phyloP scores from a whole-genome alignment of 129 eudicot species.

The Smallanthus sonchifolius region DNA sequence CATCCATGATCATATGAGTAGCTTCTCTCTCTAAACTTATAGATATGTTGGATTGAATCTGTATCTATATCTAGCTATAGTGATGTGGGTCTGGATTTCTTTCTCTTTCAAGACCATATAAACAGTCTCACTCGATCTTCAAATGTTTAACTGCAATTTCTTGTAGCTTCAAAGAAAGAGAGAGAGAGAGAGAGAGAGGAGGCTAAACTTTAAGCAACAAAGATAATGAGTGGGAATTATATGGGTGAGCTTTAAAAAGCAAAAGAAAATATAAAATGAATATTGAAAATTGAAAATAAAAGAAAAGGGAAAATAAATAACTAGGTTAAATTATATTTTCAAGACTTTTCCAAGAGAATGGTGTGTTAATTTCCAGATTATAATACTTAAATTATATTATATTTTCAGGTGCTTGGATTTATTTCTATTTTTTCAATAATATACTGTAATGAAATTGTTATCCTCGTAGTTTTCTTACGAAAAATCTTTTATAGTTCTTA shows the following conservation, averaged over 20 bases:
- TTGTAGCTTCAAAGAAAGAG: constrained; percentile 22
- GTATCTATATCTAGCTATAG: too few species aligned
- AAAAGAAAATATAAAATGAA: constrained; percentile 4
- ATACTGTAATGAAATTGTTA: too few species aligned
- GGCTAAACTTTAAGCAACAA: constrained; percentile 66
- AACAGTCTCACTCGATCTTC: constrained; percentile 16
- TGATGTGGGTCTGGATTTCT: constrained; percentile 34
- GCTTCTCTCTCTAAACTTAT: constrained; percentile 27
- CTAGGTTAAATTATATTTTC: background rate
- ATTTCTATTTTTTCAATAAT: too few species aligned
- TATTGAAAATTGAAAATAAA: background rate
- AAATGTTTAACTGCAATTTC: constrained; percentile 6
- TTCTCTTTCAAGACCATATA: constrained; percentile 23
- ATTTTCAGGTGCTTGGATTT: too few species aligned
- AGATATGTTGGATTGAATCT: constrained; percentile 15
- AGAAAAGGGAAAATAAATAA: background rate
- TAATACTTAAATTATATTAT: too few species aligned
- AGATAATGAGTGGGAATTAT: constrained; percentile 98
- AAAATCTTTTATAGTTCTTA: too few species aligned
- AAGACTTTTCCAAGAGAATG: background rate
- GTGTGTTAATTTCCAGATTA: too few species aligned
- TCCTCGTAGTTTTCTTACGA: too few species aligned
- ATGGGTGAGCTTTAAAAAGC: constrained; percentile 73
- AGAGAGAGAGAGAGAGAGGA: constrained; percentile 35
- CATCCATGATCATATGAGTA: constrained; percentile 59